A percentile compares a stretch with the other conserved stretches of the same genome.
phyloP scores from a whole-genome alignment of 208 protist species.

The Leishmania guyanensis region DNA sequence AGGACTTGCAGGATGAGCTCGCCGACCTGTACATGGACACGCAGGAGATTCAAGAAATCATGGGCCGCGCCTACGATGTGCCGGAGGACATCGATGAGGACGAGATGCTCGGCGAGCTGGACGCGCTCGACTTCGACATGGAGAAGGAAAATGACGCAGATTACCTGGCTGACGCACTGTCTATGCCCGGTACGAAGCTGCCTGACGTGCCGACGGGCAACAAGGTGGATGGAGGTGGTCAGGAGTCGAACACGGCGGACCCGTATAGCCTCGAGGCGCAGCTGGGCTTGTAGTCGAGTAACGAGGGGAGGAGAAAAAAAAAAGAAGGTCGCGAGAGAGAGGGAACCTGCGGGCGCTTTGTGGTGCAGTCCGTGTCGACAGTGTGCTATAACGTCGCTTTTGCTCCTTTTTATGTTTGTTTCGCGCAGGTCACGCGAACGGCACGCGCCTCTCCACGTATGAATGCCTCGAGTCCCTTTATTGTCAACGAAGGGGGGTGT shows the following conservation, averaged over 20 bases:
- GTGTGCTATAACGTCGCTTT: not conserved
- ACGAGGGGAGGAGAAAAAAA: not conserved
- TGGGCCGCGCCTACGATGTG: slow-evolving; percentile 90
- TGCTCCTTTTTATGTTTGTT: not conserved
- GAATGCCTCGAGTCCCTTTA: not conserved
- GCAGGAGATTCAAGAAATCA: slow-evolving; percentile 93
- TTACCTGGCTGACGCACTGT: slow-evolving; percentile 85
- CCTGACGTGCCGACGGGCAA: slow-evolving; percentile 49
- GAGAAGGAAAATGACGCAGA: slow-evolving; percentile 73
- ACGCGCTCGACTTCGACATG: slow-evolving; percentile 87
- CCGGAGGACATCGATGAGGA: slow-evolving; percentile 94
- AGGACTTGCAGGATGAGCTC: slow-evolving; percentile 91
- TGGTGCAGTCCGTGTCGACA: not conserved
- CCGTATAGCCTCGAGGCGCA: slow-evolving; percentile 88
- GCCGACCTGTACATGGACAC: slow-evolving; percentile 90
- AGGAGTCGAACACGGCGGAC: slow-evolving; percentile 57
- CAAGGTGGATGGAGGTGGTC: slow-evolving; percentile 30
- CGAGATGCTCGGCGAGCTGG: slow-evolving; percentile 90
- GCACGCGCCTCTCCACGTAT: not conserved
- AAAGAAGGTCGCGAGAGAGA: slow-evolving; percentile 2
- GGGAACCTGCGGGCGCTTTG: not conserved
- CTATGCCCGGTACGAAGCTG: slow-evolving; percentile 63
- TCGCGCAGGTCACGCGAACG: not conserved
- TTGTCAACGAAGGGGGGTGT: not conserved
- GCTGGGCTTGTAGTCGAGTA: slow-evolving; percentile 65